Evolutionary conservation across 2,329 filamentous ascomycete species (phyloP).

Genomic region (Lachnellula cervina): DNA sequence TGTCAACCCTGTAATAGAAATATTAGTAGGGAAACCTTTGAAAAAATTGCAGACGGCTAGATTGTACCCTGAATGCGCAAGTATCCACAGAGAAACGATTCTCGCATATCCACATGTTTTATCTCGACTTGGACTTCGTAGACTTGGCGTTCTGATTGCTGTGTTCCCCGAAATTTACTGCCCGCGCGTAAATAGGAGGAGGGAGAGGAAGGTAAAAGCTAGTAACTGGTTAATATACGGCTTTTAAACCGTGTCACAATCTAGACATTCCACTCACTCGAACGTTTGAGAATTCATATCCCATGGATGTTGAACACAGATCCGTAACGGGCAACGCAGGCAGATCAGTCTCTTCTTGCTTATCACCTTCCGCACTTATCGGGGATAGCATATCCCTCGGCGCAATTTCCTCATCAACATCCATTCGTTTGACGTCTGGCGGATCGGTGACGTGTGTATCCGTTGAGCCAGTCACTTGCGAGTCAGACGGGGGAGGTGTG

Average conservation of each 20-base stretch:
- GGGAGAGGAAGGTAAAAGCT: constrained; percentile 64
- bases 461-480: constrained; percentile 22
- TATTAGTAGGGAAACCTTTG: not conserved
- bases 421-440: constrained; percentile 36
- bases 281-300: constrained; percentile 50
- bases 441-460: constrained; percentile 33
- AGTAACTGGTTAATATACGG: constrained; percentile 5
- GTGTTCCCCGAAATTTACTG: constrained; percentile 83
- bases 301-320: constrained; percentile 41
- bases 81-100: constrained; percentile 93
- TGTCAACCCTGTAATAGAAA: constrained; percentile 63
- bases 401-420: constrained; percentile 35
- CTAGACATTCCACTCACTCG: constrained; percentile 40
- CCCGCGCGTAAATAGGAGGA: constrained; percentile 84
- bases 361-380: constrained; percentile 35
- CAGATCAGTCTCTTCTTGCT: constrained; percentile 33
- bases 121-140: constrained; percentile 97
- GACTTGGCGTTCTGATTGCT: constrained; percentile 85
- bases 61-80: constrained; percentile 81
- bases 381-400: constrained; percentile 30
- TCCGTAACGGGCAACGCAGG: constrained; percentile 28
- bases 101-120: constrained; percentile 89
- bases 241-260: not conserved
- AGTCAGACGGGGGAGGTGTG: constrained; percentile 25
- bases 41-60: not conserved